phyloP scores from a whole-genome alignment of 2,329 filamentous ascomycete genomes.

The Tolypocladium cylindrosporum region DNA sequence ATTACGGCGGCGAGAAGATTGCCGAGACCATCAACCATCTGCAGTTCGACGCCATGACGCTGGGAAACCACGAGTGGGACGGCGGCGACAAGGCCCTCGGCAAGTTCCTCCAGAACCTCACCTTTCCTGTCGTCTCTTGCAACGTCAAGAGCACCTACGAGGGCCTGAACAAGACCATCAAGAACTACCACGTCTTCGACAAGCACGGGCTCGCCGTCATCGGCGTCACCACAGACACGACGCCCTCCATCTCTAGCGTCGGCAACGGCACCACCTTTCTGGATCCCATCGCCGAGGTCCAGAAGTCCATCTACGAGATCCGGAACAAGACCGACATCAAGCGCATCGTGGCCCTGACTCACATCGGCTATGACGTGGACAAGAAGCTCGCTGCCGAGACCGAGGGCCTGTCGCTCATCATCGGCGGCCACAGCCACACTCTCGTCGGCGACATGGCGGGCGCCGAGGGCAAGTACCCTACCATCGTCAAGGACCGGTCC shows the following conservation, averaged over 20 bases:
- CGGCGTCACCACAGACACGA: slow-evolving; percentile 35
- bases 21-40: slow-evolving; percentile 55
- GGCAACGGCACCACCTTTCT: slow-evolving; percentile 48
- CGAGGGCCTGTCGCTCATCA: slow-evolving; percentile 56
- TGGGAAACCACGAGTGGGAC: slow-evolving; percentile 60
- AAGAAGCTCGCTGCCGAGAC: slow-evolving; percentile 49
- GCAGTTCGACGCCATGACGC: slow-evolving; percentile 57
- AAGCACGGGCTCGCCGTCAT: slow-evolving; percentile 52
- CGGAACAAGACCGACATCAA: slow-evolving; percentile 50
- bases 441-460: slow-evolving; percentile 49
- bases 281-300: slow-evolving; percentile 46
- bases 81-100: slow-evolving; percentile 53
- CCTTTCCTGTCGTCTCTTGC: slow-evolving; percentile 53
- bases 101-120: slow-evolving; percentile 51
- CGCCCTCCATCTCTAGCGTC: slow-evolving; percentile 45
- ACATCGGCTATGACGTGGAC: slow-evolving; percentile 57
- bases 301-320: slow-evolving; percentile 52
- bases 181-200: slow-evolving; percentile 55
- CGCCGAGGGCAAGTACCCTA: slow-evolving; percentile 52
- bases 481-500: slow-evolving; percentile 48
- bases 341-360: slow-evolving; percentile 55
- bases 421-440: slow-evolving; percentile 52
- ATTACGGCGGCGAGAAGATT: slow-evolving; percentile 59
- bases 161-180: slow-evolving; percentile 51
- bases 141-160: slow-evolving; percentile 53